Conservation (phyloP, 106 monocot genomes). For the Amphibolis antarctica region DNA sequence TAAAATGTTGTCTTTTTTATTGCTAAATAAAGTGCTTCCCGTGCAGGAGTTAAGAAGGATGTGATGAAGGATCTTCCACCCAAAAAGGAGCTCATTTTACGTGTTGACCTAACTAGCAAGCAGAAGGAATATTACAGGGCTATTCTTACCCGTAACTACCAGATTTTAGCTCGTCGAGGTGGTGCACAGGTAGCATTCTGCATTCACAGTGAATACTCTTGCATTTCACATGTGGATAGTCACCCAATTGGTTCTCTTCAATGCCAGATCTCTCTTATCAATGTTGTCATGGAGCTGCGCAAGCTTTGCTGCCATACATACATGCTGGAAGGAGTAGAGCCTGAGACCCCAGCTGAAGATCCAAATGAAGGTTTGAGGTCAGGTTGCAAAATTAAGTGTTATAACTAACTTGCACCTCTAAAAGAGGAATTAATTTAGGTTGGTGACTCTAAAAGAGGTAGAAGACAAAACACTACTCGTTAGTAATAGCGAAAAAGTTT, state of each 20-base stretch:
- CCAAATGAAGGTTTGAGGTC: slow-evolving; percentile 81
- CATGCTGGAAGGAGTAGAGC: slow-evolving; percentile 95
- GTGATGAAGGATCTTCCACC: slow-evolving; percentile 99
- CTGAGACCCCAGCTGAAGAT: slow-evolving; percentile 53
- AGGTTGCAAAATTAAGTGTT: background rate
- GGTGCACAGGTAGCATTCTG: slow-evolving; percentile 66
- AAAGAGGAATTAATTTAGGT: no score
- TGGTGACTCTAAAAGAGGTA: no score
- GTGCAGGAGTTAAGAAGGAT: slow-evolving; percentile 90
- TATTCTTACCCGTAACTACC: slow-evolving; percentile 94
- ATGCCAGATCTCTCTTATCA: slow-evolving; percentile 82
- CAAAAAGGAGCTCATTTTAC: slow-evolving; percentile 94
- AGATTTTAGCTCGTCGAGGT: slow-evolving; percentile 81
- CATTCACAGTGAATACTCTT: background rate
- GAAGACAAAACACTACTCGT: no score
- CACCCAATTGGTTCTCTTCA: slow-evolving; percentile 2
- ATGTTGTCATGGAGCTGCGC: slow-evolving; percentile 99
- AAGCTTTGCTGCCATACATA: slow-evolving; percentile 97
- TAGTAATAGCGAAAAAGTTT: no score
- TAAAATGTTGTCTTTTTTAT: background rate
- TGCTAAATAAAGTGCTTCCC: background rate
- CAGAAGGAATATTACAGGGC: slow-evolving; percentile 99
- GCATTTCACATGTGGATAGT: background rate
- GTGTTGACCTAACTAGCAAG: slow-evolving; percentile 79
- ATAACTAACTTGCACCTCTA: no score